These are phyloP conservation scores for Termitomyces sp. DNA, from an alignment of 768 basidiomycete genomes.

Conservation along the genomic window DNA sequence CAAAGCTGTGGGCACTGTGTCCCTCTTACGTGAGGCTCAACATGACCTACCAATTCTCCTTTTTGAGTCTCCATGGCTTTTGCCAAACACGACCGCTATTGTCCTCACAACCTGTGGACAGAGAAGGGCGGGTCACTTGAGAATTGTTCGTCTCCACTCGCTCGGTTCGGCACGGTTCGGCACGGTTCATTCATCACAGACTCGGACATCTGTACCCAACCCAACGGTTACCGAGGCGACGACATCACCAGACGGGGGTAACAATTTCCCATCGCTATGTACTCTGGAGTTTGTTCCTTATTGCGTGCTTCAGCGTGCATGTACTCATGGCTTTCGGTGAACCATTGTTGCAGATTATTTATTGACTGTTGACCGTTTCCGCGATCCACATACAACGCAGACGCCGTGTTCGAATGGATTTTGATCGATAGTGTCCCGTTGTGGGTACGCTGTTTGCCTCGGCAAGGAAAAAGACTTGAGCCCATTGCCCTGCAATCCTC, in stretches of 20 bases:
- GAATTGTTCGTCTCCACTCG: no score
- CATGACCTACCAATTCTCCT: neutral
- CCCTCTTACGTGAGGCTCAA: constrained; percentile 2
- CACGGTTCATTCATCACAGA: constrained; percentile 5
- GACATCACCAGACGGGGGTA: constrained; percentile 4
- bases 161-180: constrained; percentile 3
- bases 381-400: neutral
- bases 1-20: neutral
- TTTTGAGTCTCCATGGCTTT: neutral
- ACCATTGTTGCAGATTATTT: neutral
- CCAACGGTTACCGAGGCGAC: constrained; percentile 18
- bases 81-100: neutral
- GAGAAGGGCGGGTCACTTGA: neutral
- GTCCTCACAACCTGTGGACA: neutral
- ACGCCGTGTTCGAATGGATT: neutral
- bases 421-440: constrained; percentile 5
- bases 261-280: constrained; percentile 2
- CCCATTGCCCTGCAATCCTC: neutral
- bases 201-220: constrained; percentile 8
- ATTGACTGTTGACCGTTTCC: neutral
- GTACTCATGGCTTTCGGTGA: neutral
- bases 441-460: neutral
- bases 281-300: constrained; percentile 6
- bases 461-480: constrained; percentile 1
- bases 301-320: neutral